phyloP scores from a whole-genome alignment of 306 rosid genomes.

The Dicorynia guianensis region DNA sequence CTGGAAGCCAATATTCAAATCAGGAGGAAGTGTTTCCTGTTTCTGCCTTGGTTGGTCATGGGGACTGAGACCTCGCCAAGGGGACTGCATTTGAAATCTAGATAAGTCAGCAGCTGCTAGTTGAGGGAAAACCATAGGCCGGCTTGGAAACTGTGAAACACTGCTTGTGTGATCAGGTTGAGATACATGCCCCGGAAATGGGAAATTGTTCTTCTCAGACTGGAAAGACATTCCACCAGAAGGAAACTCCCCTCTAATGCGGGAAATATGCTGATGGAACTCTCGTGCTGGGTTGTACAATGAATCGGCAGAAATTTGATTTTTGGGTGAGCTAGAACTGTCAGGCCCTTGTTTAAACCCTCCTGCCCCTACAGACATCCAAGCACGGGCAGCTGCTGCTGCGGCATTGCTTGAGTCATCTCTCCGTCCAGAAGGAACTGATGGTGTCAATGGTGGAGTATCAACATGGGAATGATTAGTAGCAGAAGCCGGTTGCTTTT shows the following conservation, averaged over 20 bases:
- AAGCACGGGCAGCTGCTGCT: constrained; percentile 93
- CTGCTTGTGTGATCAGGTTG: constrained; percentile 58
- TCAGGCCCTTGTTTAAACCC: constrained; percentile 81
- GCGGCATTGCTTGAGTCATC: constrained; percentile 77
- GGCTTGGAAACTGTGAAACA: constrained; percentile 67
- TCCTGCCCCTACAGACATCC: constrained; percentile 98
- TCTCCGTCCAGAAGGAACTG: constrained; percentile 62
- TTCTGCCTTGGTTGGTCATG: constrained; percentile 74
- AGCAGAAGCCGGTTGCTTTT: constrained; percentile 70
- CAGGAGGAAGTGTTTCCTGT: constrained; percentile 92
- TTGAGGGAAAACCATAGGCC: constrained; percentile 78
- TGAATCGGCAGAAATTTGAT: constrained; percentile 79
- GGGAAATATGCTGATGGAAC: constrained; percentile 64
- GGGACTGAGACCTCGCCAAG: constrained; percentile 75
- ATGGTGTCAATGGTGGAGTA: constrained; percentile 57
- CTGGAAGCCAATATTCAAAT: constrained; percentile 95
- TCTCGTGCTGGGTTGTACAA: constrained; percentile 76
- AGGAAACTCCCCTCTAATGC: constrained; percentile 68
- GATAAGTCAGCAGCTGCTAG: constrained; percentile 74
- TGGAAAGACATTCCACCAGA: constrained; percentile 67
- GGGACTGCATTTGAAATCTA: constrained; percentile 78
- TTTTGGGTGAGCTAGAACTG: constrained; percentile 62
- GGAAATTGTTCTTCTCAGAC: constrained; percentile 65
- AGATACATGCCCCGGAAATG: constrained; percentile 70
- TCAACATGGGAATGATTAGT: constrained; percentile 66